Base-by-base conservation (phyloP, 1,139 yeast genomes). In the Candida gigantensis region DNA sequence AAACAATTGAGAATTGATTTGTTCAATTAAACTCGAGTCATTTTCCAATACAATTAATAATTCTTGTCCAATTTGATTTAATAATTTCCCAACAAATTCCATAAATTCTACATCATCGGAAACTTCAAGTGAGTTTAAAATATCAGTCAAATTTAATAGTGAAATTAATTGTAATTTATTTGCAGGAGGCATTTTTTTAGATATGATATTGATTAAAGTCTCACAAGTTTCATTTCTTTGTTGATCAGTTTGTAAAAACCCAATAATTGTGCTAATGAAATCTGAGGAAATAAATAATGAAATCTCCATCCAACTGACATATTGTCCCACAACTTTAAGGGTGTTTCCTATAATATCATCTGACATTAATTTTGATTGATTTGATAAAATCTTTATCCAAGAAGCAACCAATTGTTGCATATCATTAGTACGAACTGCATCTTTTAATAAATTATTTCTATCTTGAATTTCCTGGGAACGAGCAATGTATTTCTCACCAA, bases 291-390 rank as follows among this genome's bases (percentile, higher is more conserved):
- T 77, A 42, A 94, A 82, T 44, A 92, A 67, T 20, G 81, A 72
- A 44, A 92, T 86, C 53, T 94, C 98, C 61, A 92, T 88, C 99
- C 99, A 94, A 20, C 90, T 83, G 19, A 89, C 86, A 72, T 86
- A 94, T 15, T 81, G 80, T 6, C 97, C 97, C 39, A 92, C 77
- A 39, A 81, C 81, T 37, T 72, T 70, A 39, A 88, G 69, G n/a
- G 81, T 67, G 40, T 76, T 74, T 42, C 75, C 78, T 39, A 83
- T 56, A 32, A 84, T 76, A 14, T 75, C 84, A 28, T 55, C 56
- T 7, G 72, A 44, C 15, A 46, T 34, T 3, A 35, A 37, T 4
- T 41, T 30, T 15, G 49, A 40, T 26, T 59, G 51, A 35, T 56
- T 50, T 9, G 54, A 51, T 36, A 90, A 64, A 18, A 84, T 72